Conservation (phyloP, 2,329 filamentous ascomycete species). For the Diplodia scrobiculata region DNA sequence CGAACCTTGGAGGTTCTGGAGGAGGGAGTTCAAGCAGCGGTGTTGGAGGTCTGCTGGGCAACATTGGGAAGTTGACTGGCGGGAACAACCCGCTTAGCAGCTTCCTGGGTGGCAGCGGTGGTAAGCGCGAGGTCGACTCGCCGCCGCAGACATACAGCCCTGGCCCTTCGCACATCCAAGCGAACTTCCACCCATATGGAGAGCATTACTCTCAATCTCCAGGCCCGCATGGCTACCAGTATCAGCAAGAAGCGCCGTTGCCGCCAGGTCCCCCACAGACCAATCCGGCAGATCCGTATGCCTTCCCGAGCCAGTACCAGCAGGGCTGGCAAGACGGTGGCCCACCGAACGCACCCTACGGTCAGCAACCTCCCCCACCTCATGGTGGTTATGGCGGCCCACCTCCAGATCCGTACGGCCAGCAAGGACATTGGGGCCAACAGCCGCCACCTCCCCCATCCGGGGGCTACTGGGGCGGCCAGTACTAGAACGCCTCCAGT, state of each 20-base stretch:
- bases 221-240: constrained; percentile 6
- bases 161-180: neutral
- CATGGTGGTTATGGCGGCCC: constrained; percentile 22
- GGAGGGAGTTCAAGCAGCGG: constrained; percentile 21
- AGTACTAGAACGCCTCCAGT: constrained; percentile 12
- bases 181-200: constrained; percentile 13
- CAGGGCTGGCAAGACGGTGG: constrained; percentile 23
- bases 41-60: constrained; percentile 20
- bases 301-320: constrained; percentile 26
- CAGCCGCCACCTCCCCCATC: constrained; percentile 23
- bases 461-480: constrained; percentile 28
- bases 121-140: constrained; percentile 26
- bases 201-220: constrained; percentile 16
- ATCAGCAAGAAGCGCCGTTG: constrained; percentile 27
- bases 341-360: neutral
- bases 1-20: constrained; percentile 14
- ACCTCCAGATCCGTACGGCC: constrained; percentile 6
- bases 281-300: constrained; percentile 25
- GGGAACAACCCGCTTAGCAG: constrained; percentile 26
- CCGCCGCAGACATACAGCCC: neutral
- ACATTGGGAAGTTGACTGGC: constrained; percentile 21
- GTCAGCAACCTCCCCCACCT: constrained; percentile 9
- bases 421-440: constrained; percentile 24
- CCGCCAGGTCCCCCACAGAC: constrained; percentile 25
- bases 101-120: constrained; percentile 25